Evolutionary conservation across 768 basidiomycete genomes (phyloP), one percentile per base, ranked within the genome.

Genomic region (Lyophyllum shimeji): DNA sequence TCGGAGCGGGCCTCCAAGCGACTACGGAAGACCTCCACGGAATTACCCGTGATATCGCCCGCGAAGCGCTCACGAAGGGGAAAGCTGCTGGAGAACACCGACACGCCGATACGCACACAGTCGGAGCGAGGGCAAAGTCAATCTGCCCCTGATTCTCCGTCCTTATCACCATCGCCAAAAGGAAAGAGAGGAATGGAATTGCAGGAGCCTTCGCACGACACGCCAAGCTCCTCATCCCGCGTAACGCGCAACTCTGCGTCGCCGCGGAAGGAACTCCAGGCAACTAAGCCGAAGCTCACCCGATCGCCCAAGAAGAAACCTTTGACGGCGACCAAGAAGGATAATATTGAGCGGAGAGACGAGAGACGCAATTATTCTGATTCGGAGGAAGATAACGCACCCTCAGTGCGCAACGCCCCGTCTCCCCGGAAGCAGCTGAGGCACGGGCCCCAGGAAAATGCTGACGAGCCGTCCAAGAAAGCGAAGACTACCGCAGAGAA

Each of bases 241-340:
- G 18, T 25, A 42, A 53, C 39, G 27, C 18, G 31, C 20, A 42
- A 18, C 40, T 34, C 51, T 18, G n/a, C 25, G 8, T n/a, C 45
- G 27, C 7, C 52, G 12, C 4, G 18, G 24, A 57, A 48, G 25
- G n/a, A 29, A 18, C 29, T 37, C 39, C 42, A 57, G 51, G 23
- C 25, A 13, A 24, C 27, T 29, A 46, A 17, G n/a, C 15, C 48
- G 25, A 13, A 20, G 39, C 58, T 37, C 25, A 39, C 46, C 23
- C 31, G 15, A 18, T 59, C 58, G 2, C 46, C 54, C 37, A 25
- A 50, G 27, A 59, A 59, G 24, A 55, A 34, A 39, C 44, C 53
- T 37, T 21, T 39, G 5, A 46, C 50, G 21, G 23, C 29, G 13
- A 42, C 42, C 37, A 51, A 50, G 44, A 49, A 51, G 8, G 23